A percentile compares a stretch with the other conserved stretches of the same genome.
Conservation (phyloP, 2,329 filamentous ascomycete species). For the Ceratocystis albifundus region DNA sequence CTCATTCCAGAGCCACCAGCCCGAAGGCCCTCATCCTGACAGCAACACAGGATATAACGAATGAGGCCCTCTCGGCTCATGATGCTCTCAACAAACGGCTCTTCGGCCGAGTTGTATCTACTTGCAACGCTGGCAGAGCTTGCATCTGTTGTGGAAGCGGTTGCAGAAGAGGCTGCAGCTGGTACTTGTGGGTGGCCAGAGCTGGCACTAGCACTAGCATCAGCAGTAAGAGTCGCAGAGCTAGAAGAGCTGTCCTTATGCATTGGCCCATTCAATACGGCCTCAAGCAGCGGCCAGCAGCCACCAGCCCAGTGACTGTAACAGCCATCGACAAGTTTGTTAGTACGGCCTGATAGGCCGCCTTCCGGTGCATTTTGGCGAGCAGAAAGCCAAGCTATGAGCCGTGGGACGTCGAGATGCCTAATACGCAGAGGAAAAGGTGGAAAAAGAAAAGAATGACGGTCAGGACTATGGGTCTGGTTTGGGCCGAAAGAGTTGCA, state of each 20-base stretch:
- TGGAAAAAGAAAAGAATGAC: background rate
- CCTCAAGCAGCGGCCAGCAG: conserved; percentile 86
- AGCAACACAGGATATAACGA: conserved; percentile 81
- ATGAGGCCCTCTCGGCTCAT: conserved; percentile 78
- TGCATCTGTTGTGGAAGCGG: conserved; percentile 6
- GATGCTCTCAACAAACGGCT: conserved; percentile 37
- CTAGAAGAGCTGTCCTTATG: conserved; percentile 20
- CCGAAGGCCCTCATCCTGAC: conserved; percentile 57
- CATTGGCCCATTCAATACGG: conserved; percentile 50
- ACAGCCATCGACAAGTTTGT: conserved; percentile 95
- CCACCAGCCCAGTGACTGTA: conserved; percentile 97
- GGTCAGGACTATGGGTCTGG: background rate
- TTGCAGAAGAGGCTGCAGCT: conserved; percentile 15
- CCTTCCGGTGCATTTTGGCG: conserved; percentile 86
- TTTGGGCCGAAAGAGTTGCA: background rate
- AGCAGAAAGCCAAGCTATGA: conserved; percentile 79
- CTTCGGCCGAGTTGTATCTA: conserved; percentile 17
- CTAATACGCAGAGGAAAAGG: conserved; percentile 32
- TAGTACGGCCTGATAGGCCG: conserved; percentile 84
- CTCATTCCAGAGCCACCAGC: conserved; percentile 56
- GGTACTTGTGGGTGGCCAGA: conserved; percentile 11
- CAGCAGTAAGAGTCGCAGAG: background rate
- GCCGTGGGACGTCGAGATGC: conserved; percentile 61
- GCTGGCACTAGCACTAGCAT: background rate
- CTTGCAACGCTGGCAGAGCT: background rate